Evolutionary conservation across 768 basidiomycete genomes (phyloP).

Genomic region (Pleurotus cornucopiae): DNA sequence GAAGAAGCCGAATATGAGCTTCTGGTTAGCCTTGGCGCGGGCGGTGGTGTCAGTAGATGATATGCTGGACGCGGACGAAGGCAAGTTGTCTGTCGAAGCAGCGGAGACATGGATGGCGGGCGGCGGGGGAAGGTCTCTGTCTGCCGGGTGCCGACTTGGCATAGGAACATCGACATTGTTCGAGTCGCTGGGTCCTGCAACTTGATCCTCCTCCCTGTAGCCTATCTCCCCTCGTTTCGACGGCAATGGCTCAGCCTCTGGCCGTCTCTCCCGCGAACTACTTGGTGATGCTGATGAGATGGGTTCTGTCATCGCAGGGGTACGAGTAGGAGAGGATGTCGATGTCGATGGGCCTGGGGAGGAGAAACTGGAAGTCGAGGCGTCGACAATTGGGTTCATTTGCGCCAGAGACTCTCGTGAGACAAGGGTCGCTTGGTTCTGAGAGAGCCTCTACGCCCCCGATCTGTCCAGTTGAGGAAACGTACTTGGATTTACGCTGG

Average conservation of each 20-base stretch:
- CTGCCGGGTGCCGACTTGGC: constrained; percentile 46
- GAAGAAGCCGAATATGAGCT: constrained; percentile 32
- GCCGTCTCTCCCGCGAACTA: constrained; percentile 26
- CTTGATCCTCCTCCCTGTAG: constrained; percentile 35
- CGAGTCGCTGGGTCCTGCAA: too few species aligned
- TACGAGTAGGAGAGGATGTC: background rate
- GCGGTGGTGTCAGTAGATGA: constrained; percentile 19
- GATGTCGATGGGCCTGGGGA: constrained; percentile 1
- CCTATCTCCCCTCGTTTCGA: constrained; percentile 66
- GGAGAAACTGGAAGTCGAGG: constrained; percentile 9
- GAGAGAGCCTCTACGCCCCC: background rate
- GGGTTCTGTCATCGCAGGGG: background rate
- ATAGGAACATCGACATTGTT: constrained; percentile 21
- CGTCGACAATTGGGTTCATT: constrained; percentile 12
- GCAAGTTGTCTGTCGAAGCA: constrained; percentile 12
- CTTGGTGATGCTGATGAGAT: background rate
- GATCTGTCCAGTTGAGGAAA: constrained; percentile 15
- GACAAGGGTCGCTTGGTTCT: background rate
- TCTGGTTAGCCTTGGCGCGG: constrained; percentile 23
- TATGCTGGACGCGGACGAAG: constrained; percentile 16
- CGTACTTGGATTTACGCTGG: constrained; percentile 9
- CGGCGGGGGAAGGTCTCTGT: constrained; percentile 23
- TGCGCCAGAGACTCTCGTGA: background rate
- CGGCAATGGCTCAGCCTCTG: constrained; percentile 61
- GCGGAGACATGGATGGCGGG: constrained; percentile 12